Percentiles rank a stretch among this genome's conserved stretches.
These are phyloP conservation scores for Colletotrichum sp. DNA, from an alignment of 2,329 filamentous ascomycete species.

Conservation along the genomic window DNA sequence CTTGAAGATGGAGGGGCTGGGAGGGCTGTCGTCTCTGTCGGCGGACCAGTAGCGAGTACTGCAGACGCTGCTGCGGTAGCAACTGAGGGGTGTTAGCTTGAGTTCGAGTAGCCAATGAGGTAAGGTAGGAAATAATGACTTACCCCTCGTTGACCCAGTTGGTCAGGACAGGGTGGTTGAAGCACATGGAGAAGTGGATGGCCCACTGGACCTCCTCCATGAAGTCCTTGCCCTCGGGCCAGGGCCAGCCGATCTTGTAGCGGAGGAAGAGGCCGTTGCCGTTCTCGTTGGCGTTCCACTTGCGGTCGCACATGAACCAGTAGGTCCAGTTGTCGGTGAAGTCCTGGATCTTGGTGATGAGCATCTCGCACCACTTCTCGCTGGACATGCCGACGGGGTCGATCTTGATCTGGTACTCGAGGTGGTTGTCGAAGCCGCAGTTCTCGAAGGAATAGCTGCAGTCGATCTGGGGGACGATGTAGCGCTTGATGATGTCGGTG, in stretches of 20 bases:
- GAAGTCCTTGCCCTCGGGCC: not conserved
- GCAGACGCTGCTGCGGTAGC: constrained; percentile 6
- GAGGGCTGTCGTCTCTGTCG: not conserved
- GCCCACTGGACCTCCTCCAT: not conserved
- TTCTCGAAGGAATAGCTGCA: constrained; percentile 11
- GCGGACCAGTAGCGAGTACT: not conserved
- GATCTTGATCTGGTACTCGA: constrained; percentile 7
- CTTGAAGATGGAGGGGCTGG: not conserved
- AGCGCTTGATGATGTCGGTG: not conserved
- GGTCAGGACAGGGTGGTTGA: not conserved
- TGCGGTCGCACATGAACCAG: not conserved
- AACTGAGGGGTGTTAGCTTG: not conserved
- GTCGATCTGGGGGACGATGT: constrained; percentile 1
- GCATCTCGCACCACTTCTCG: constrained; percentile 1
- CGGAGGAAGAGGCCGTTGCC: not conserved
- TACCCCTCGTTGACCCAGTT: constrained; percentile 3
- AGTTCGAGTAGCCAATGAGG: accelerated
- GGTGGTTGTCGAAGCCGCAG: constrained; percentile 2
- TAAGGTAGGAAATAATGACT: not conserved
- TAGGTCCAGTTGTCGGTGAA: not conserved
- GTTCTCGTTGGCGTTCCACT: not conserved
- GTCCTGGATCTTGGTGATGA: not conserved
- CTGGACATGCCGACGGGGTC: not conserved
- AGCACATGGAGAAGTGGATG: not conserved
- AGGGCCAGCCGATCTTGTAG: not conserved